Base-by-base conservation (phyloP, 169 alveolate genomes). In the Cardiosporidium cionae region DNA sequence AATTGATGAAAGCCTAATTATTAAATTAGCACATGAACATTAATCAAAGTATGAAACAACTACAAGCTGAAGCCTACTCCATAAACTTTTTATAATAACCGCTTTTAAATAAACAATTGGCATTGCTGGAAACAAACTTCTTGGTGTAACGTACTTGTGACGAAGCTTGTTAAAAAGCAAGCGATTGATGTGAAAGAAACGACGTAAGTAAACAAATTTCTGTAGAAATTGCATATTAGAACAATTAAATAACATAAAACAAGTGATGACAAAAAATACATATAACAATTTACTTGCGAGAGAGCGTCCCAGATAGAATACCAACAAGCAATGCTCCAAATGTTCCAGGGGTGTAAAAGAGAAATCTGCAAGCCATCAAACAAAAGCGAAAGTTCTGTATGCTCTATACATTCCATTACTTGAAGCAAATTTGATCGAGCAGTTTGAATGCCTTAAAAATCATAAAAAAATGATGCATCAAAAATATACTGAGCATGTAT, bases 291-390 rank as follows among this genome's bases (percentile, higher is more conserved):
- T 62, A 32, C 65, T 68, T 58, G 32, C 35, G 31, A 28, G 70
- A 3, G 64, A 34, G 29, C 37, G 22, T 23, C 58, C 70, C 27
- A 36, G 52, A 32, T 37, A 75, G 62, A 31, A 32, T 33, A 32
- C 81, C 76, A 28, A 75, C 77, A 5, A 68, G 31, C 29, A 75
- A 35, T 16, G 81, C 77, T 22, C 74, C 81, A 27, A 75, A n/a
- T 31, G 67, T 54, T 0, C 81, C 81, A 22, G 81, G 81, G 31
- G 70, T 32, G 58, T 75, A 75, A 36, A 54, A 75, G 32, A 75
- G 64, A 28, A 75, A 67, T 52, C 72, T 72, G 54, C 53, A 7
- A 29, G 7, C 22, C n/a, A n/a, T n/a, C n/a, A n/a, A n/a, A n/a
- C n/a, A n/a, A n/a, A n/a, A n/a, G n/a, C n/a, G n/a, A n/a, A n/a